These are phyloP conservation scores for Elaeis guineensis DNA, from an alignment of 176 grass and related monocot genomes.

Conservation along the genomic window DNA sequence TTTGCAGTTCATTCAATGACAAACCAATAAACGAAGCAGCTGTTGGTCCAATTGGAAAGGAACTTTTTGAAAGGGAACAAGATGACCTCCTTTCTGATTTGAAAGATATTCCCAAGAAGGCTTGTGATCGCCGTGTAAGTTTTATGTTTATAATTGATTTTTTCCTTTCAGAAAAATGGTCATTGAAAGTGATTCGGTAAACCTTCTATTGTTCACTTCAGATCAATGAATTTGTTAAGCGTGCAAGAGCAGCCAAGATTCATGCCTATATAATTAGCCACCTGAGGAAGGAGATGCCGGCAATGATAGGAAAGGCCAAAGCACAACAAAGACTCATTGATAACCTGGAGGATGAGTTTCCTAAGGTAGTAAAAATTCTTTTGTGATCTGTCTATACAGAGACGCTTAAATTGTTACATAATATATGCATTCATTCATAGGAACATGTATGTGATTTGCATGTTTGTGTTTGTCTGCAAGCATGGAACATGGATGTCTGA, in stretches of 20 bases:
- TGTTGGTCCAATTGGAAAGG: constrained; percentile 82
- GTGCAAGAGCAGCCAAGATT: constrained; percentile 90
- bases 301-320: constrained; percentile 94
- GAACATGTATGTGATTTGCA: not conserved
- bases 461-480: too few relatives aligned
- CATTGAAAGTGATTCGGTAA: not conserved
- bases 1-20: constrained; percentile 90
- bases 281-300: constrained; percentile 83
- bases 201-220: constrained; percentile 11
- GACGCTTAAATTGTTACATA: not conserved
- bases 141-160: not conserved
- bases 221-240: constrained; percentile 98
- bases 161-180: not conserved
- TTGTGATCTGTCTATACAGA: not conserved
- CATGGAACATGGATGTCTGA: too few relatives aligned
- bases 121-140: constrained; percentile 81
- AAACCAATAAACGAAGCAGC: constrained; percentile 82
- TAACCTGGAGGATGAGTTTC: constrained; percentile 69
- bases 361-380: constrained; percentile 39
- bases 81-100: constrained; percentile 95
- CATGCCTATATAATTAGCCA: constrained; percentile 93
- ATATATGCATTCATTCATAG: not conserved
- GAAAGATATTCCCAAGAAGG: constrained; percentile 98
- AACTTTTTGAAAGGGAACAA: constrained; percentile 94
- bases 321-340: constrained; percentile 82